phyloP scores from a whole-genome alignment of 2,329 filamentous ascomycete species.

The Phialophora macrospora region DNA sequence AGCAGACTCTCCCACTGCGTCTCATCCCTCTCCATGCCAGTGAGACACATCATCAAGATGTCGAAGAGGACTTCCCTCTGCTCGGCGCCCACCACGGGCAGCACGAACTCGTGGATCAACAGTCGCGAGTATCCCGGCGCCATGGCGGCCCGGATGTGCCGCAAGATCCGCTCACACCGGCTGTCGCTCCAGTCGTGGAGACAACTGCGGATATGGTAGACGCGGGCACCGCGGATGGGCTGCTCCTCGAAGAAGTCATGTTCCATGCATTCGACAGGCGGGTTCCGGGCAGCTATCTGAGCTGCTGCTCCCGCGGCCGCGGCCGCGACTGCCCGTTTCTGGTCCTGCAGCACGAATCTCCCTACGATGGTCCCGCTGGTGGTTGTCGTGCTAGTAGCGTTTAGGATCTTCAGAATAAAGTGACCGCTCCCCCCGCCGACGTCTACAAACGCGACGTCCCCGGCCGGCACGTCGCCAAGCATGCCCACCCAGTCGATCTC shows the following conservation, averaged over 20 bases:
- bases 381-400: neutral
- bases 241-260: neutral
- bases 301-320: neutral
- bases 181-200: conserved; percentile 4
- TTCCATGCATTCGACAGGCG: neutral
- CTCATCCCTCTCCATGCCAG: conserved; percentile 9
- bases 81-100: conserved; percentile 7
- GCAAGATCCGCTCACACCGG: neutral
- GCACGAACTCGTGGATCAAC: conserved; percentile 17
- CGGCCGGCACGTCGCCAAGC: conserved; percentile 2
- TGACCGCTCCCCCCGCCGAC: neutral
- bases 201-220: conserved; percentile 5
- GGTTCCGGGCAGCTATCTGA: neutral
- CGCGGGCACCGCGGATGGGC: neutral
- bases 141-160: conserved; percentile 3
- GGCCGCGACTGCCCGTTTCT: neutral
- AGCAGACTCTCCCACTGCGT: conserved; percentile 5
- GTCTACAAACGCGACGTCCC: neutral
- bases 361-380: neutral
- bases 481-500: conserved; percentile 2
- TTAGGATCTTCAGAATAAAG: neutral
- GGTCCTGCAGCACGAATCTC: conserved; percentile 7
- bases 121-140: conserved; percentile 9
- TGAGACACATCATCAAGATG: conserved; percentile 15
- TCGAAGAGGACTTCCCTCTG: conserved; percentile 14